Conservation (phyloP, 352 stramenopile genomes). For the Pythium rhizo-oryzae region DNA sequence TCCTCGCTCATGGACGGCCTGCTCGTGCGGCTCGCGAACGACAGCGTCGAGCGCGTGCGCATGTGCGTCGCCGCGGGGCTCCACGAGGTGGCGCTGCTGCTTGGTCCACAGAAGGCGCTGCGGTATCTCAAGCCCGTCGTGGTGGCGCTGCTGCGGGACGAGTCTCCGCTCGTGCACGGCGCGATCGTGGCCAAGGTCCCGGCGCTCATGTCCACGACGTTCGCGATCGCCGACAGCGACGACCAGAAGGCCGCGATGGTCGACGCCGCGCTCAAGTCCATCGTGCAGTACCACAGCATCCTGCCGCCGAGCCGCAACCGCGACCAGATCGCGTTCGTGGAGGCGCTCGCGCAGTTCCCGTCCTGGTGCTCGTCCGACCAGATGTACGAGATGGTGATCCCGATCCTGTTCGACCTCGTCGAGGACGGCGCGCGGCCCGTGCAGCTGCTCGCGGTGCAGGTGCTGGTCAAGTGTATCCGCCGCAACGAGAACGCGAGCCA, state of each 20-base stretch:
- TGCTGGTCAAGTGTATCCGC: conserved; percentile 69
- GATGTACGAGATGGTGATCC: conserved; percentile 75
- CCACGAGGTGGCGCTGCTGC: conserved; percentile 68
- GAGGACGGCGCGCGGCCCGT: conserved; percentile 77
- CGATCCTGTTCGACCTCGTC: conserved; percentile 78
- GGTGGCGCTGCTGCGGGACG: conserved; percentile 65
- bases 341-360: conserved; percentile 62
- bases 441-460: conserved; percentile 64
- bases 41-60: conserved; percentile 37
- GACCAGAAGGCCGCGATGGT: conserved; percentile 61
- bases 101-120: conserved; percentile 58
- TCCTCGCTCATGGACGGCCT: conserved; percentile 76
- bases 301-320: conserved; percentile 65
- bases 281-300: conserved; percentile 78
- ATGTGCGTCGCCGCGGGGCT: conserved; percentile 68
- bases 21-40: conserved; percentile 49
- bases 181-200: conserved; percentile 59
- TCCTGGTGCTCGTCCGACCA: conserved; percentile 59
- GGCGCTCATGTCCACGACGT: conserved; percentile 51
- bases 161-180: conserved; percentile 59
- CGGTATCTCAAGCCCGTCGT: conserved; percentile 69
- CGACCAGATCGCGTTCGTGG: conserved; percentile 69
- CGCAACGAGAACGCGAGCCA: conserved; percentile 69
- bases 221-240: conserved; percentile 55
- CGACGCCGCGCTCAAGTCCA: conserved; percentile 61